These are phyloP conservation scores for Malus sylvestris DNA, from an alignment of 306 rosid genomes.

Conservation along the genomic window DNA sequence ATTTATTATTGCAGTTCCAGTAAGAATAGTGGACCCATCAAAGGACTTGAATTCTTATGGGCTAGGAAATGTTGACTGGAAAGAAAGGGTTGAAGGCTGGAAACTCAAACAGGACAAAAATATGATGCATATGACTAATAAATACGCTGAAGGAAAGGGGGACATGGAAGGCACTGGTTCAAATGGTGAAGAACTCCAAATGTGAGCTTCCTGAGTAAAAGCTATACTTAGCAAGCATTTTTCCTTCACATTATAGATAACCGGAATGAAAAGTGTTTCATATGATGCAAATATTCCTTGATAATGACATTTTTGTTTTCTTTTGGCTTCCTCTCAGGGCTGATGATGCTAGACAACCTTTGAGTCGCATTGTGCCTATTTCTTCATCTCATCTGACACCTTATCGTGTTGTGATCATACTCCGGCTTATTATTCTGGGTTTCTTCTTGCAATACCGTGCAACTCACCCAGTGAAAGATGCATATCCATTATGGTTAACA, in stretches of 20 bases:
- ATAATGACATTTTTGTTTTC: not conserved
- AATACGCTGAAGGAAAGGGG: constrained; percentile 81
- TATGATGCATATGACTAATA: constrained; percentile 64
- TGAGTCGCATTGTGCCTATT: constrained; percentile 91
- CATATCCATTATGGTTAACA: constrained; percentile 82
- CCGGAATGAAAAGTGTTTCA: not conserved
- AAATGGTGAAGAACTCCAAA: constrained; percentile 94
- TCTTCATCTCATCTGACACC: constrained; percentile 87
- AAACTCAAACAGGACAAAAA: constrained; percentile 92
- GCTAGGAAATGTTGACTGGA: constrained; percentile 98
- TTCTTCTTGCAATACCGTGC: constrained; percentile 94
- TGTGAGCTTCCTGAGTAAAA: constrained; percentile 38
- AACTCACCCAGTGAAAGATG: constrained; percentile 94
- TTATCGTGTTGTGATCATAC: constrained; percentile 80
- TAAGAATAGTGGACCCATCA: constrained; percentile 86
- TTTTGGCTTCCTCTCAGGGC: constrained; percentile 47
- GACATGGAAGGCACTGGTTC: constrained; percentile 98
- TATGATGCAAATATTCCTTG: not conserved
- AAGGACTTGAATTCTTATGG: constrained; percentile 95
- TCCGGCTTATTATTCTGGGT: constrained; percentile 88
- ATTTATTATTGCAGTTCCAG: constrained; percentile 56
- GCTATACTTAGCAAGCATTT: not conserved
- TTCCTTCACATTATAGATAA: not conserved
- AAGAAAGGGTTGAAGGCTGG: constrained; percentile 99
- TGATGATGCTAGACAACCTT: constrained; percentile 92